Percentiles rank a stretch among this genome's conserved stretches.
Conservation (phyloP, 2,329 filamentous ascomycete species). For the Cryphonectria parasitica region DNA sequence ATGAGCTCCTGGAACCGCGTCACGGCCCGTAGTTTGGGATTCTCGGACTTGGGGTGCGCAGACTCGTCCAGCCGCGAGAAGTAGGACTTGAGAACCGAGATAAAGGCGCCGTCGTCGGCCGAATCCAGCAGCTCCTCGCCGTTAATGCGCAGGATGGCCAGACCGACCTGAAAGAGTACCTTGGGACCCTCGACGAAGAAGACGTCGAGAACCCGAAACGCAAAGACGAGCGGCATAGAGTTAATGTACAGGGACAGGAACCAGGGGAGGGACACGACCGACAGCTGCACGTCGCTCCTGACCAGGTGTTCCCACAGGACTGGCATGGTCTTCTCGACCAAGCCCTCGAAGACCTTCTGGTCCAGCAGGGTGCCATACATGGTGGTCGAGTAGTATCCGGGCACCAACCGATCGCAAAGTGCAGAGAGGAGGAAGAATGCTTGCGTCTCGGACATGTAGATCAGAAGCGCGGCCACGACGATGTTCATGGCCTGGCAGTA, state of each 20-base stretch:
- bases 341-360: slow-evolving; percentile 94
- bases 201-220: slow-evolving; percentile 93
- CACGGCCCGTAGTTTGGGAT: slow-evolving; percentile 89
- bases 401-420: slow-evolving; percentile 88
- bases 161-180: slow-evolving; percentile 92
- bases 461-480: slow-evolving; percentile 93
- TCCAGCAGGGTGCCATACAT: slow-evolving; percentile 99
- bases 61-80: slow-evolving; percentile 93
- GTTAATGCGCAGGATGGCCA: slow-evolving; percentile 97
- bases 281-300: slow-evolving; percentile 94
- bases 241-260: slow-evolving; percentile 98
- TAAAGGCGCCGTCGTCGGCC: slow-evolving; percentile 92
- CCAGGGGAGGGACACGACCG: slow-evolving; percentile 96
- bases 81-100: slow-evolving; percentile 93
- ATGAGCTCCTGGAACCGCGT: slow-evolving; percentile 97
- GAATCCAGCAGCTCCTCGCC: slow-evolving; percentile 94
- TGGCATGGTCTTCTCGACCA: slow-evolving; percentile 99
- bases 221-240: slow-evolving; percentile 98
- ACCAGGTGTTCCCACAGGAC: slow-evolving; percentile 98
- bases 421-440: slow-evolving; percentile 93
- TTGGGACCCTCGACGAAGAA: slow-evolving; percentile 99
- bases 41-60: slow-evolving; percentile 93
- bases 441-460: slow-evolving; percentile 97
- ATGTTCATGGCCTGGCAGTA: slow-evolving; percentile 99
- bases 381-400: slow-evolving; percentile 96